phyloP scores from a whole-genome alignment of 768 basidiomycete genomes.

The Tylopilus subfusipes region DNA sequence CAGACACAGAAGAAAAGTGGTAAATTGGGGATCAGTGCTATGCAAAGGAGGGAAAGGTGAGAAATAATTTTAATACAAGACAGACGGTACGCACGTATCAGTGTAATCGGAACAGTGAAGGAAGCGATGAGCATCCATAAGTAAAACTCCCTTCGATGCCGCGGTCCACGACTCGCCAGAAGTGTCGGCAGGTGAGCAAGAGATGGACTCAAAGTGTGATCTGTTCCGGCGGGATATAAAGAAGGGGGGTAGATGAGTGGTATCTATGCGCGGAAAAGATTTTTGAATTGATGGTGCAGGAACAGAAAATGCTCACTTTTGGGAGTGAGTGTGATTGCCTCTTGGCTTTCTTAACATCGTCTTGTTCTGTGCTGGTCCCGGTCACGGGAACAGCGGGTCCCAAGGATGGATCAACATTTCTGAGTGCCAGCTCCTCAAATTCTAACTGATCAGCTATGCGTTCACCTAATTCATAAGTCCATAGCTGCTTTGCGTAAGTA shows the following conservation, averaged over 20 bases:
- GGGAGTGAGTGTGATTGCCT: conserved; percentile 3
- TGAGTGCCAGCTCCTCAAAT: conserved; percentile 77
- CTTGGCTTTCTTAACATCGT: conserved; percentile 9
- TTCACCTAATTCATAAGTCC: conserved; percentile 61
- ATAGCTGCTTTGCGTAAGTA: conserved; percentile 40
- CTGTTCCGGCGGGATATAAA: conserved; percentile 42
- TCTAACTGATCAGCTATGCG: conserved; percentile 67
- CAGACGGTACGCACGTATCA: conserved; percentile 58
- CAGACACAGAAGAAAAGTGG: conserved; percentile 85
- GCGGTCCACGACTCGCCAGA: conserved; percentile 53
- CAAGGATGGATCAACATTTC: conserved; percentile 65
- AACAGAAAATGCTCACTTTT: conserved; percentile 11
- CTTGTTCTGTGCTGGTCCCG: conserved; percentile 14
- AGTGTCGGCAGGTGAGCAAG: conserved; percentile 48
- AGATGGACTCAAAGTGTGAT: conserved; percentile 31
- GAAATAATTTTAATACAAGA: neutral
- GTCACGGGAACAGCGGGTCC: conserved; percentile 46
- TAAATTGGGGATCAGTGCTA: conserved; percentile 78
- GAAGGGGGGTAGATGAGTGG: conserved; percentile 45
- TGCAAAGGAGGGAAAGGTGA: neutral
- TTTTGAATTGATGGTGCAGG: neutral
- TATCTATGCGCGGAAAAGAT: conserved; percentile 42
- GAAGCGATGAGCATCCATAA: conserved; percentile 66
- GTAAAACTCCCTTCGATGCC: conserved; percentile 63
- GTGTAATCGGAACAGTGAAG: conserved; percentile 68